Percentiles rank a stretch among this genome's conserved stretches.
These are phyloP conservation scores for Podaxis pistillaris DNA, from an alignment of 768 basidiomycete genomes.

Conservation along the genomic window DNA sequence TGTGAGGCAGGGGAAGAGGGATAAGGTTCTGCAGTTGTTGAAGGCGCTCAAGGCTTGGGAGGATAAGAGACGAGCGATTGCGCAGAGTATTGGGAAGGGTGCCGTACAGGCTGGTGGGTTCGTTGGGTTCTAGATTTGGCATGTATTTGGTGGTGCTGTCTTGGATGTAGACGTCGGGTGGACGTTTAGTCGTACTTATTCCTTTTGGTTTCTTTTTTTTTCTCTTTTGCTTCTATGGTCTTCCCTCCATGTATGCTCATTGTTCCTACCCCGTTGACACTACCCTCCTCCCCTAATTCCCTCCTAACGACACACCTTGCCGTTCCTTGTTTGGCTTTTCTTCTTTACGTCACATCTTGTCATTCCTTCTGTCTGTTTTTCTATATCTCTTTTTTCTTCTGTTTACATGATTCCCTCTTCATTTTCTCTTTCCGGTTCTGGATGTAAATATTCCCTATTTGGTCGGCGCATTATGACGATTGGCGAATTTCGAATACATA, in stretches of 20 bases:
- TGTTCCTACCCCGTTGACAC: neutral
- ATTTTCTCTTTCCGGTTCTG: slow-evolving; percentile 5
- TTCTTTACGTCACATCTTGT: neutral
- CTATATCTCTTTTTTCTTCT: neutral
- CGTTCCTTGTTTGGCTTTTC: slow-evolving; percentile 2
- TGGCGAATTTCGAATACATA: too few relatives aligned
- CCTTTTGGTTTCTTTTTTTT: neutral
- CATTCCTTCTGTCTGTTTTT: neutral
- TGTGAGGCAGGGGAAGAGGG: slow-evolving; percentile 75
- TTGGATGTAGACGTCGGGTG: neutral
- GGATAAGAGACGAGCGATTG: slow-evolving; percentile 63
- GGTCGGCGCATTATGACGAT: neutral
- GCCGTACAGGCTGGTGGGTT: slow-evolving; percentile 34
- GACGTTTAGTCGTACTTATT: neutral
- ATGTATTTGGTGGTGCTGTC: neutral
- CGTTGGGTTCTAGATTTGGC: slow-evolving; percentile 24
- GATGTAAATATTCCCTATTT: slow-evolving; percentile 6
- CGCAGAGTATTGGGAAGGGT: slow-evolving; percentile 48
- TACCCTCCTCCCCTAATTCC: neutral
- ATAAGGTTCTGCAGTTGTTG: slow-evolving; percentile 79
- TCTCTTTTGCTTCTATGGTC: neutral
- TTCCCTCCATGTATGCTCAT: neutral
- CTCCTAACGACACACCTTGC: neutral
- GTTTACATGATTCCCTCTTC: neutral
- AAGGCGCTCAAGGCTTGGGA: slow-evolving; percentile 78